Conservation (phyloP, 768 basidiomycete genomes). For the Glaciozyma antarctica region DNA sequence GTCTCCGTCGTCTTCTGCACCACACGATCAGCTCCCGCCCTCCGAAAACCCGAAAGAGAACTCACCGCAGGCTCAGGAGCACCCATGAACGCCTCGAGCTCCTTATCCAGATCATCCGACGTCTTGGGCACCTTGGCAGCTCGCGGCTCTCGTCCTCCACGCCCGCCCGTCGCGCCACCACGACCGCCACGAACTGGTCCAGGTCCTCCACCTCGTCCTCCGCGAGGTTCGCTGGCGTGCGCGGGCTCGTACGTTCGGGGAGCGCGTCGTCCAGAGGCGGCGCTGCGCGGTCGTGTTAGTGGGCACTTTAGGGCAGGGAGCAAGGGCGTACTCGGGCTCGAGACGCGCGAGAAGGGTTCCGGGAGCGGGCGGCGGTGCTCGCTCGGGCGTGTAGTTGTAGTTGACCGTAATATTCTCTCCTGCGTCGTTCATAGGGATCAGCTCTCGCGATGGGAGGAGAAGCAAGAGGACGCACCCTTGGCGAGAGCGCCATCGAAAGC, state of each 20-base stretch:
- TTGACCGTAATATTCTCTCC: constrained; percentile 33
- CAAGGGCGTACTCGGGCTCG: background rate
- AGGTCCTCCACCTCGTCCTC: background rate
- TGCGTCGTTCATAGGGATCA: constrained; percentile 3
- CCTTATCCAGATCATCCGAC: constrained; percentile 31
- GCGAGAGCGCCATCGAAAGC: constrained; percentile 34
- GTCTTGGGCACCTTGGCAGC: constrained; percentile 26
- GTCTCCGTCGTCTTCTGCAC: no score
- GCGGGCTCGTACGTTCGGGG: background rate
- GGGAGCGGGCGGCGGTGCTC: background rate
- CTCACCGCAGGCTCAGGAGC: constrained; percentile 3
- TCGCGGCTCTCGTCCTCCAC: background rate
- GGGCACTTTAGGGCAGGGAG: background rate
- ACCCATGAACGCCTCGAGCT: constrained; percentile 35
- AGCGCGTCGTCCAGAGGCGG: background rate
- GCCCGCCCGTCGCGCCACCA: background rate
- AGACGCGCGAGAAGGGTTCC: constrained; percentile 27
- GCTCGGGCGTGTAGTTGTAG: constrained; percentile 21
- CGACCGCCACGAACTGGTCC: background rate
- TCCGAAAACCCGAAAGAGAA: background rate
- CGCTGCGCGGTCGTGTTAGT: background rate
- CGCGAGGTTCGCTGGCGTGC: background rate
- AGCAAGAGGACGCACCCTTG: constrained; percentile 25
- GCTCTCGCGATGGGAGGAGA: background rate
- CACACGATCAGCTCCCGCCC: no score